Evolutionary conservation across 768 basidiomycete genomes (phyloP).

Genomic region (Xanthoconium stramineum): DNA sequence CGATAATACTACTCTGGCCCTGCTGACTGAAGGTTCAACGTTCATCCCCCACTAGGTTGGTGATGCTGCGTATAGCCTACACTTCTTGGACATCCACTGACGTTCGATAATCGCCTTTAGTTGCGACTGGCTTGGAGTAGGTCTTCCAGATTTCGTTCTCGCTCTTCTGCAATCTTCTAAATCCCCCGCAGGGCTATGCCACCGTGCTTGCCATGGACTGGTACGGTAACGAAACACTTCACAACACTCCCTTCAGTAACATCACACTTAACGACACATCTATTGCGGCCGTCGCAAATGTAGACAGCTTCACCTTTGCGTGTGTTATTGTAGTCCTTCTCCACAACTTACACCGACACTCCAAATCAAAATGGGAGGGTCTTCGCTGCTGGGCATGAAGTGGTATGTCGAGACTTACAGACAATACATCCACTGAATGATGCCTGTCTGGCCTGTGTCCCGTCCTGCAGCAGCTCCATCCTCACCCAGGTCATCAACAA

Average conservation of each 20-base stretch:
- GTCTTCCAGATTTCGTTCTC: not conserved
- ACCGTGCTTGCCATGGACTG: constrained; percentile 44
- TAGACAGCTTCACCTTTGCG: constrained; percentile 68
- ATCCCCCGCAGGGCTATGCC: constrained; percentile 28
- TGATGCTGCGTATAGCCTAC: constrained; percentile 11
- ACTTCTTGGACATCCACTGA: not conserved
- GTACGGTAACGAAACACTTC: constrained; percentile 41
- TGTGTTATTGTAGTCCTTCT: constrained; percentile 31
- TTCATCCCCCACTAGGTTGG: constrained; percentile 18
- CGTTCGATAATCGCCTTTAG: not conserved
- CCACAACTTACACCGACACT: not conserved
- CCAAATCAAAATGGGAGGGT: constrained; percentile 38
- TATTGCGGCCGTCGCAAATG: constrained; percentile 59
- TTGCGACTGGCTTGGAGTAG: constrained; percentile 28
- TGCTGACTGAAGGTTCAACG: constrained; percentile 1
- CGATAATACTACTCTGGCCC: not conserved
- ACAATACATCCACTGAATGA: constrained; percentile 38
- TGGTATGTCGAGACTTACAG: constrained; percentile 45
- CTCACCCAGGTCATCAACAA: constrained; percentile 47
- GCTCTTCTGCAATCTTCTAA: not conserved
- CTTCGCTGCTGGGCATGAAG: constrained; percentile 41
- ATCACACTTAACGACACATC: constrained; percentile 53
- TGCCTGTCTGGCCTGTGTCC: constrained; percentile 50
- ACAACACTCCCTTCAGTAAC: constrained; percentile 43
- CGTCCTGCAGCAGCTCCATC: constrained; percentile 41